Evolutionary conservation across 2,329 filamentous ascomycete genomes (phyloP).

Genomic region (Keithomyces neogunnii): DNA sequence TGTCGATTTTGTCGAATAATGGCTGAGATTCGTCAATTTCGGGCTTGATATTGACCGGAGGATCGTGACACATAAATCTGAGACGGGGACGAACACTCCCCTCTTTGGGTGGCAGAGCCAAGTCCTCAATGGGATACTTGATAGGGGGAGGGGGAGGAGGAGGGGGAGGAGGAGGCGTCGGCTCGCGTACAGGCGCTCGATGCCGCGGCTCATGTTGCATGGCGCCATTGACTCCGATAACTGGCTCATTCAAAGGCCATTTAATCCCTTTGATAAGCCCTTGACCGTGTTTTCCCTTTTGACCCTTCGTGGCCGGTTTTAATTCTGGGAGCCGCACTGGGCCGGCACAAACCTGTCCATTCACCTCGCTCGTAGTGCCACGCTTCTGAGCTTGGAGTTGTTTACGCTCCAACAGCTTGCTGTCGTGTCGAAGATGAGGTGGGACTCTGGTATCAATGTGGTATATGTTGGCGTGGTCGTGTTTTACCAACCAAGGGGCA

Average conservation of each 20-base stretch:
- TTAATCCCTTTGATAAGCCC: conserved; percentile 35
- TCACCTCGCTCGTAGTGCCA: conserved; percentile 37
- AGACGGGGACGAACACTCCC: conserved; percentile 62
- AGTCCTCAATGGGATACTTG: conserved; percentile 93
- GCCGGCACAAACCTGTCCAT: conserved; percentile 31
- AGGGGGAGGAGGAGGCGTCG: conserved; percentile 42
- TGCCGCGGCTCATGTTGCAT: conserved; percentile 1
- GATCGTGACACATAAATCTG: conserved; percentile 66
- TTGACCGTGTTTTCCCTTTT: conserved; percentile 48
- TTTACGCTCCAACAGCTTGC: conserved; percentile 69
- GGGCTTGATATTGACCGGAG: conserved; percentile 40
- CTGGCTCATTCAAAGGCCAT: conserved; percentile 21
- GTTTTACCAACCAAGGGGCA: conserved; percentile 93
- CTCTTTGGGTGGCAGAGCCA: conserved; percentile 67
- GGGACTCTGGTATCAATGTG: conserved; percentile 85
- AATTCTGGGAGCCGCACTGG: conserved; percentile 59
- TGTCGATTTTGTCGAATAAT: conserved; percentile 49
- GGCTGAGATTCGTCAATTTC: conserved; percentile 8
- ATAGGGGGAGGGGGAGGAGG: conserved; percentile 63
- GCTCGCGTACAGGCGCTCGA: conserved; percentile 15
- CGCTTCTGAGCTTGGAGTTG: conserved; percentile 60
- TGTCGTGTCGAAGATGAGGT: conserved; percentile 71
- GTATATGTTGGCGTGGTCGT: conserved; percentile 73
- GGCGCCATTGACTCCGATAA: conserved; percentile 27
- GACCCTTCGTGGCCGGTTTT: conserved; percentile 63